phyloP scores from a whole-genome alignment of 2,329 filamentous ascomycete genomes.

The Ophiosphaerella narmari region DNA sequence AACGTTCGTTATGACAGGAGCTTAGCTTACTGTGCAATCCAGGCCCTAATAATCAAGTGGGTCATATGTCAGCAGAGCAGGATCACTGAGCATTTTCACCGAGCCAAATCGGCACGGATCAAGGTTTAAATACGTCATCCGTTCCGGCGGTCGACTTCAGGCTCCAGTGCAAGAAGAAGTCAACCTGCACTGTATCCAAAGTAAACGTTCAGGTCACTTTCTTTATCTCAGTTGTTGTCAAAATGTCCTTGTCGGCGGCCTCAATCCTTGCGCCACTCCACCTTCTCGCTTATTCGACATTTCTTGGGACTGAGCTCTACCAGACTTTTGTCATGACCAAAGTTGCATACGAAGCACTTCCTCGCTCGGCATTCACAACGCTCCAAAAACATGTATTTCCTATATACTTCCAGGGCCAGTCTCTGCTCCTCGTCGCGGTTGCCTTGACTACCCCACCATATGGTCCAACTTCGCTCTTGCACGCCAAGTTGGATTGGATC shows the following conservation, averaged over 20 bases:
- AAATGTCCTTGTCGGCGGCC: slow-evolving; percentile 6
- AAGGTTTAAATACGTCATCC: background rate
- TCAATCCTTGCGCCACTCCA: slow-evolving; percentile 37
- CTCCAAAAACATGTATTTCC: slow-evolving; percentile 50
- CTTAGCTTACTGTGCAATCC: too few species aligned
- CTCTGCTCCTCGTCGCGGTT: slow-evolving; percentile 41
- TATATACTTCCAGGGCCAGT: slow-evolving; percentile 47
- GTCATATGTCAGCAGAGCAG: too few species aligned
- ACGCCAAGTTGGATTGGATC: slow-evolving; percentile 23
- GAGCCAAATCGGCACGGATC: background rate
- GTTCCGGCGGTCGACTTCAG: background rate
- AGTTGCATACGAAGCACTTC: slow-evolving; percentile 43
- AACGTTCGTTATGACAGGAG: too few species aligned
- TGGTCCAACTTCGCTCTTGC: slow-evolving; percentile 34
- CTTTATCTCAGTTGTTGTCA: background rate
- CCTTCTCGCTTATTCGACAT: slow-evolving; percentile 46
- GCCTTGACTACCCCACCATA: slow-evolving; percentile 41
- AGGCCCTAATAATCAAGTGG: too few species aligned
- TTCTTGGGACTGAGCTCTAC: slow-evolving; percentile 48
- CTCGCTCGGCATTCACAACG: slow-evolving; percentile 44
- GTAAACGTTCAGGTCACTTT: background rate
- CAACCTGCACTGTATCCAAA: background rate
- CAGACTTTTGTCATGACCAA: slow-evolving; percentile 50
- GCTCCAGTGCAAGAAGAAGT: slow-evolving; percentile 4
- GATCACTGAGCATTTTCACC: too few species aligned